phyloP scores from a whole-genome alignment of 805 yeast genomes.

The Kazachstania kunashirensis region DNA sequence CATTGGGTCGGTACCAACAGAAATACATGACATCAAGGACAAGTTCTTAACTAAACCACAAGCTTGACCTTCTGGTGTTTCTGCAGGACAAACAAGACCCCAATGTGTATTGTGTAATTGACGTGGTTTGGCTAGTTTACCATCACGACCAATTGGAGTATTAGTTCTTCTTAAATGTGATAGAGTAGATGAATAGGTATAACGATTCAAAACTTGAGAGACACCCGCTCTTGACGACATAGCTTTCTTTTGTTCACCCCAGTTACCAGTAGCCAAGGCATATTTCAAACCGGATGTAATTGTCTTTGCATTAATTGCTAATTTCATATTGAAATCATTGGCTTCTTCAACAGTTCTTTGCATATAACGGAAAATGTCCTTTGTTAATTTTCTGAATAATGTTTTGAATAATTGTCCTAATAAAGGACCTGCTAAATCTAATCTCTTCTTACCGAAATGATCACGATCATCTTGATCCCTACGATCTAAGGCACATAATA shows the following conservation, averaged over 20 bases:
- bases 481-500: constrained; percentile 92
- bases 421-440: constrained; percentile 97
- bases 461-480: constrained; percentile 98
- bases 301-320: constrained; percentile 94
- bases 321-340: constrained; percentile 89
- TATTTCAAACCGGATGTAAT: constrained; percentile 95
- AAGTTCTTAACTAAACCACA: constrained; percentile 97
- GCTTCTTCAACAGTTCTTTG: constrained; percentile 98
- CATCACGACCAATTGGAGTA: constrained; percentile 98
- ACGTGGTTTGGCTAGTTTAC: constrained; percentile 97
- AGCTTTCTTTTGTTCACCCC: constrained; percentile 99
- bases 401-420: constrained; percentile 92
- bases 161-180: constrained; percentile 98
- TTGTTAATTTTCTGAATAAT: constrained; percentile 86
- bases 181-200: constrained; percentile 95
- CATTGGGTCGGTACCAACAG: constrained; percentile 96
- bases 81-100: constrained; percentile 99
- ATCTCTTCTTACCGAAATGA: constrained; percentile 96
- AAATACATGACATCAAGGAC: constrained; percentile 93
- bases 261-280: constrained; percentile 97
- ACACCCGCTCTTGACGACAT: constrained; percentile 99
- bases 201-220: constrained; percentile 94
- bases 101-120: constrained; percentile 98
- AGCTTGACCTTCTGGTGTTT: constrained; percentile 99
- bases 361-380: constrained; percentile 95